Conservation (phyloP, 805 yeast species). For the Blastobotrys attinorum region DNA sequence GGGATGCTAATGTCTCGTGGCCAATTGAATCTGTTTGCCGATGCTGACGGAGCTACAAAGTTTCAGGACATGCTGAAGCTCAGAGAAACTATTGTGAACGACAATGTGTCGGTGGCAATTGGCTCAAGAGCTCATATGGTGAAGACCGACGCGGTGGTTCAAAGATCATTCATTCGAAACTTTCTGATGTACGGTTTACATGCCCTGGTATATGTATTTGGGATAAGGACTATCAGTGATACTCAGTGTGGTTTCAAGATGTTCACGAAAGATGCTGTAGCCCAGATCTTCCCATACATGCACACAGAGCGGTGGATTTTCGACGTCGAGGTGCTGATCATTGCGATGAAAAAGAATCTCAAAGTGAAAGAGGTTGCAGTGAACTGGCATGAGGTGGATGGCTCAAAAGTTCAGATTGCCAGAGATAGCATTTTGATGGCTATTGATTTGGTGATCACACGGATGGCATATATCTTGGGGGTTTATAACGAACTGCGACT, state of each 20-base stretch:
- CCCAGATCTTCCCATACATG: conserved; percentile 71
- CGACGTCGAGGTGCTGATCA: conserved; percentile 83
- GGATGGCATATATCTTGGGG: conserved; percentile 82
- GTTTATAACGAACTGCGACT: conserved; percentile 40
- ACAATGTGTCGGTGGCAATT: conserved; percentile 44
- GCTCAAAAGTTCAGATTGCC: conserved; percentile 89
- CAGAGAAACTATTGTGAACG: conserved; percentile 31
- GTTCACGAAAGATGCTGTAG: conserved; percentile 65
- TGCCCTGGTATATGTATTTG: conserved; percentile 76
- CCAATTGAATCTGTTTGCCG: conserved; percentile 73
- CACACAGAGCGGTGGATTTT: conserved; percentile 98
- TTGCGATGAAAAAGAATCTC: conserved; percentile 66
- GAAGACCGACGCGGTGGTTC: conserved; percentile 91
- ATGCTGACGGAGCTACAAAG: conserved; percentile 93
- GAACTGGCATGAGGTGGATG: conserved; percentile 95
- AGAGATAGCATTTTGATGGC: conserved; percentile 91
- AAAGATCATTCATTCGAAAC: conserved; percentile 80
- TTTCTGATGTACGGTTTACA: conserved; percentile 91
- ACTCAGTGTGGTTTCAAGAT: conserved; percentile 97
- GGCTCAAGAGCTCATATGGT: conserved; percentile 98
- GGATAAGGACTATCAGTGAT: conserved; percentile 78
- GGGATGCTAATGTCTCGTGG: conserved; percentile 78
- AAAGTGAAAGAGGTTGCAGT: conserved; percentile 73
- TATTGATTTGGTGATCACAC: conserved; percentile 78
- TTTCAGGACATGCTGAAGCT: conserved; percentile 62